These are phyloP conservation scores for Bothriochloa decipiens DNA, from an alignment of 176 grass and related monocot genomes.

Conservation along the genomic window DNA sequence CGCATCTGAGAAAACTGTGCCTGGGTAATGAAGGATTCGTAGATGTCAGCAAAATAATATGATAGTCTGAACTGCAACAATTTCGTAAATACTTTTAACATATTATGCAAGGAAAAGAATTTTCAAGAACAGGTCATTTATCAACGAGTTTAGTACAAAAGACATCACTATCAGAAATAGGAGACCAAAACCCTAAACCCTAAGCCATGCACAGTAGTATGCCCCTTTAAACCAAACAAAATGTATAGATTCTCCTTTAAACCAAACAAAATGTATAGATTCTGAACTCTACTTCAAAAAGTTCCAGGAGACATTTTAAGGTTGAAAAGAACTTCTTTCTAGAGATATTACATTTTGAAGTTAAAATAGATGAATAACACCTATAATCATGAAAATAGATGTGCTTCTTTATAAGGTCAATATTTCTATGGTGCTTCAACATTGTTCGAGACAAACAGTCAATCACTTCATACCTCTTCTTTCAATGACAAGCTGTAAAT, in stretches of 20 bases:
- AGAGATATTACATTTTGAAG: background rate
- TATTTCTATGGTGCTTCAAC: background rate
- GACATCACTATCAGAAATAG: background rate
- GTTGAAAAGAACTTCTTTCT: background rate
- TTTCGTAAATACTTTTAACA: background rate
- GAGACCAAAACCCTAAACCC: no score
- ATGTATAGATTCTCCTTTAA: background rate
- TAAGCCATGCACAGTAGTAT: no score
- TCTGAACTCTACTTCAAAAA: background rate
- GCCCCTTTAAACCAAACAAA: background rate
- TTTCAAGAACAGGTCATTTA: background rate
- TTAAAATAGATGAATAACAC: background rate
- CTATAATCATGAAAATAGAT: background rate
- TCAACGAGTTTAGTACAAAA: conserved; percentile 2
- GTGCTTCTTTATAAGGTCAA: background rate
- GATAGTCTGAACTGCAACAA: background rate
- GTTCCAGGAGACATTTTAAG: background rate
- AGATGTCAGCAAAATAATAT: conserved; percentile 26
- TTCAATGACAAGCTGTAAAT: background rate
- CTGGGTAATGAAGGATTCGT: conserved; percentile 42
- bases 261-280: background rate
- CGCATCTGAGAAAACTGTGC: conserved; percentile 88
- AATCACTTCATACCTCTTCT: background rate
- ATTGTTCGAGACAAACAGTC: background rate
- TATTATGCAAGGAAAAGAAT: background rate